These are phyloP conservation scores for Cladosporium sp. DNA, from an alignment of 2,329 filamentous ascomycete genomes.

Conservation along the genomic window DNA sequence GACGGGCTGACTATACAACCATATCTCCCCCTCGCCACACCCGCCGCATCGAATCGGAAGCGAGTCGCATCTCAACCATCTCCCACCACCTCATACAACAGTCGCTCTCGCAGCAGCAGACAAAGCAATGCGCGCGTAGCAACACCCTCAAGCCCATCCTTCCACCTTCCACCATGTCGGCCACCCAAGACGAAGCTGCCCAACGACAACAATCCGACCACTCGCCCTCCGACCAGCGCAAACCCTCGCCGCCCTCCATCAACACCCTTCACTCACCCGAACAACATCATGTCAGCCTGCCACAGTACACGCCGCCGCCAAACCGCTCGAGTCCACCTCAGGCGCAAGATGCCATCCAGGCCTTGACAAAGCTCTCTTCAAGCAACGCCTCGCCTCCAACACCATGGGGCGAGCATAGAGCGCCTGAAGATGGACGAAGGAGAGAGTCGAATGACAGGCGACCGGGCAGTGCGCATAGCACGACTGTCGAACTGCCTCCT, in stretches of 20 bases:
- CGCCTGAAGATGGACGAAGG: slow-evolving; percentile 24
- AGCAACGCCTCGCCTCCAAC: slow-evolving; percentile 28
- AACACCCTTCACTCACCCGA: slow-evolving; percentile 25
- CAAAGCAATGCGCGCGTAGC: slow-evolving; percentile 22
- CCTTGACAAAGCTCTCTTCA: slow-evolving; percentile 32
- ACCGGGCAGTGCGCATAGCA: slow-evolving; percentile 38
- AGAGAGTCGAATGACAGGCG: slow-evolving; percentile 28
- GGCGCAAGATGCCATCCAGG: slow-evolving; percentile 42
- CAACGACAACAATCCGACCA: slow-evolving; percentile 8
- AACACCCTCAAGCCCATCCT: slow-evolving; percentile 25
- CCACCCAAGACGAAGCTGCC: not conserved
- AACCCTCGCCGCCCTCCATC: slow-evolving; percentile 25
- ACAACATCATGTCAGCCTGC: slow-evolving; percentile 19
- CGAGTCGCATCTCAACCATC: not conserved
- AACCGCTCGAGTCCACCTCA: slow-evolving; percentile 11
- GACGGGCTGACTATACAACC: not conserved
- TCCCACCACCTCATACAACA: not conserved
- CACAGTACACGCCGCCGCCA: slow-evolving; percentile 15
- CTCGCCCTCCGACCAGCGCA: slow-evolving; percentile 24
- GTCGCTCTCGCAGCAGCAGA: not conserved
- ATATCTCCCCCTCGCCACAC: not conserved
- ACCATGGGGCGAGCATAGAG: slow-evolving; percentile 27
- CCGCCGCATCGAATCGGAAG: not conserved
- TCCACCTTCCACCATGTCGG: slow-evolving; percentile 36
- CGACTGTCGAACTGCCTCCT: slow-evolving; percentile 41